Percentiles rank a stretch among this genome's conserved stretches.
These are phyloP conservation scores for Penicillium sp. DNA, from an alignment of 2,329 filamentous ascomycete species.

Conservation along the genomic window DNA sequence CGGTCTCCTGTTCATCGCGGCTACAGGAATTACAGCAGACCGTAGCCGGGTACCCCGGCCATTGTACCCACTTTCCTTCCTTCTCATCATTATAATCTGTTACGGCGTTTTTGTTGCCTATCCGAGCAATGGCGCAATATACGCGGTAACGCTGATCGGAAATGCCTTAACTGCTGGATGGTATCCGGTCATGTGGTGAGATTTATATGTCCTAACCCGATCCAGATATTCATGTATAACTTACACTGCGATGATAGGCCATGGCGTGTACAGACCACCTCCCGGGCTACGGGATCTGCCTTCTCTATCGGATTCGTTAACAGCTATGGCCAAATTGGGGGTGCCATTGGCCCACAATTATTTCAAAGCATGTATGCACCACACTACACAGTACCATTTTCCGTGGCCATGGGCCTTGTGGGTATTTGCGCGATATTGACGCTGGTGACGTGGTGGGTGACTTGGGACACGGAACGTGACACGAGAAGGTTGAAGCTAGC, in stretches of 20 bases:
- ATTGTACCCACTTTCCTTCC: slow-evolving; percentile 45
- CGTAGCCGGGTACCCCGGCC: slow-evolving; percentile 46
- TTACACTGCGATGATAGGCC: slow-evolving; percentile 30
- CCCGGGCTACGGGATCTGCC: slow-evolving; percentile 49
- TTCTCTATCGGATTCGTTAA: slow-evolving; percentile 54
- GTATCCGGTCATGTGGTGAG: slow-evolving; percentile 50
- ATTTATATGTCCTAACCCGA: not conserved
- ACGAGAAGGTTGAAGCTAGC: slow-evolving; percentile 47
- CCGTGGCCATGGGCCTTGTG: slow-evolving; percentile 46
- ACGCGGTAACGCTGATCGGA: slow-evolving; percentile 48
- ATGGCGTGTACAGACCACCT: slow-evolving; percentile 51
- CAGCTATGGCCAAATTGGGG: slow-evolving; percentile 52
- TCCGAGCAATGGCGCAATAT: slow-evolving; percentile 48
- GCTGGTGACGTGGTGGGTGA: slow-evolving; percentile 48
- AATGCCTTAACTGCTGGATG: slow-evolving; percentile 45
- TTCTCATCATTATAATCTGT: slow-evolving; percentile 45
- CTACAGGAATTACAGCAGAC: slow-evolving; percentile 46
- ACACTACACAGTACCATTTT: slow-evolving; percentile 47
- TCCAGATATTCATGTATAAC: not conserved
- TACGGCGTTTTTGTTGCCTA: slow-evolving; percentile 49
- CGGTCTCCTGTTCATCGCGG: slow-evolving; percentile 44
- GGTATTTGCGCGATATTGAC: slow-evolving; percentile 45
- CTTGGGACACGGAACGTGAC: slow-evolving; percentile 44
- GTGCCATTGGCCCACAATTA: slow-evolving; percentile 49
- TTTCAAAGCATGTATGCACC: slow-evolving; percentile 48